Percentiles rank a stretch among this genome's conserved stretches.
Conservation (phyloP, 2,329 filamentous ascomycete species). For the Periconia macrospinosa region DNA sequence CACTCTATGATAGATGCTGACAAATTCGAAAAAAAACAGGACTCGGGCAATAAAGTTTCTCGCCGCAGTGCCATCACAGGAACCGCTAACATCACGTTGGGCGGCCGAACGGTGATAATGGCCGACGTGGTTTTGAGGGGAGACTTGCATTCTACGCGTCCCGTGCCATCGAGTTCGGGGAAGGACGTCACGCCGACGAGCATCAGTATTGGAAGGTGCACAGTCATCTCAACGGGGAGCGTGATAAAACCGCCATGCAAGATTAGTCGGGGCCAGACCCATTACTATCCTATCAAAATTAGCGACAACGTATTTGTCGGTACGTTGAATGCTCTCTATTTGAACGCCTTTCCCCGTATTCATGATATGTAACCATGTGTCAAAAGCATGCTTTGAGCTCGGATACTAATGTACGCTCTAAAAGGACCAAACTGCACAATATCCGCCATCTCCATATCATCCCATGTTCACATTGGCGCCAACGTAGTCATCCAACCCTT, state of each 20-base stretch:
- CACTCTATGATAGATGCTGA: no score
- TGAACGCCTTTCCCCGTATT: not conserved
- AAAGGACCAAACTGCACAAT: conserved; percentile 63
- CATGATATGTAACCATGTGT: not conserved
- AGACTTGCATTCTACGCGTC: conserved; percentile 63
- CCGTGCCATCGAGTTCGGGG: conserved; percentile 34
- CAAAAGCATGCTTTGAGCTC: not conserved
- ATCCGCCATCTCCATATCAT: conserved; percentile 80
- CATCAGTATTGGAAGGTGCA: conserved; percentile 88
- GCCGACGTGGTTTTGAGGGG: conserved; percentile 92
- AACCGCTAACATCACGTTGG: conserved; percentile 96
- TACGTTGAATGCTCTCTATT: conserved; percentile 33
- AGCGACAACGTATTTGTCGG: conserved; percentile 94
- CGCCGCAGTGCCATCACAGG: conserved; percentile 89
- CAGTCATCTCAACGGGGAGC: conserved; percentile 78
- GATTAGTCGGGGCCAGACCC: conserved; percentile 73
- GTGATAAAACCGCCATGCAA: conserved; percentile 82
- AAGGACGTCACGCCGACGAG: conserved; percentile 51
- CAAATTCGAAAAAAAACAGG: conserved; percentile 54
- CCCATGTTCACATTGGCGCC: conserved; percentile 81
- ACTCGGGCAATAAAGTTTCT: conserved; percentile 98
- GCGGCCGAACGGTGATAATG: conserved; percentile 91
- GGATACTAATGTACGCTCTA: not conserved
- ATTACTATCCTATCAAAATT: conserved; percentile 87
- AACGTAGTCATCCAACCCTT: conserved; percentile 81